A percentile compares a stretch with the other conserved stretches of the same genome.
Evolutionary conservation across 345 rosid species (phyloP).

Genomic region (Gossypium rotundifolium): DNA sequence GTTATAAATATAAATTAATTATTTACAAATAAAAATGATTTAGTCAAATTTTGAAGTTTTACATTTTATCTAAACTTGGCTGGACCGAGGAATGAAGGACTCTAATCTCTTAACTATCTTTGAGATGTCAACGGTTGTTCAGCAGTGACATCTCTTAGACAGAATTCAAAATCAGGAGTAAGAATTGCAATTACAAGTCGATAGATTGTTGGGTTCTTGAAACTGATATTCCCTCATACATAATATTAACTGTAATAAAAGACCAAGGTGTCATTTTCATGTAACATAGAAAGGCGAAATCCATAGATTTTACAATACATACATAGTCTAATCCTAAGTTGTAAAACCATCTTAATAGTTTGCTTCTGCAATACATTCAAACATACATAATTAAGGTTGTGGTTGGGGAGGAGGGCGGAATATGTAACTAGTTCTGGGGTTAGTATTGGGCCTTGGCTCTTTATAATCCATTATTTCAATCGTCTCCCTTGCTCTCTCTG

Average conservation of each 20-base stretch:
- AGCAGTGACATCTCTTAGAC: background rate
- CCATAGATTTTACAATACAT: background rate
- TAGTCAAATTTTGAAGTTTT: too few relatives aligned
- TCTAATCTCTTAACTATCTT: background rate
- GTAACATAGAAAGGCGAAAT: background rate
- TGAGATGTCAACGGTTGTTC: background rate
- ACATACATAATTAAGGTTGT: background rate
- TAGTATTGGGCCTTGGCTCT: slow-evolving; percentile 40
- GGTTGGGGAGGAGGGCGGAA: slow-evolving; percentile 38
- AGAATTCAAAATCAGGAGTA: too few relatives aligned
- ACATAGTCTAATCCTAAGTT: background rate
- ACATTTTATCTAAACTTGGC: too few relatives aligned
- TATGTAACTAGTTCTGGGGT: slow-evolving; percentile 36
- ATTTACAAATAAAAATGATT: too few relatives aligned
- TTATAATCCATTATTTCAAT: slow-evolving; percentile 41
- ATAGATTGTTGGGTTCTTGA: background rate
- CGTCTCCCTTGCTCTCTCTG: slow-evolving; percentile 25
- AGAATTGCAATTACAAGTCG: background rate
- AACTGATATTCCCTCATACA: too few relatives aligned
- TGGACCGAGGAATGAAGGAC: too few relatives aligned
- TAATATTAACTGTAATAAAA: background rate
- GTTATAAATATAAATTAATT: too few relatives aligned
- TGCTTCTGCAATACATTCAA: background rate
- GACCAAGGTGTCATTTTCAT: background rate
- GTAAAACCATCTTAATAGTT: background rate